phyloP scores from a whole-genome alignment of 192 early-diverging fungal species.

The Podochytrium sp. region DNA sequence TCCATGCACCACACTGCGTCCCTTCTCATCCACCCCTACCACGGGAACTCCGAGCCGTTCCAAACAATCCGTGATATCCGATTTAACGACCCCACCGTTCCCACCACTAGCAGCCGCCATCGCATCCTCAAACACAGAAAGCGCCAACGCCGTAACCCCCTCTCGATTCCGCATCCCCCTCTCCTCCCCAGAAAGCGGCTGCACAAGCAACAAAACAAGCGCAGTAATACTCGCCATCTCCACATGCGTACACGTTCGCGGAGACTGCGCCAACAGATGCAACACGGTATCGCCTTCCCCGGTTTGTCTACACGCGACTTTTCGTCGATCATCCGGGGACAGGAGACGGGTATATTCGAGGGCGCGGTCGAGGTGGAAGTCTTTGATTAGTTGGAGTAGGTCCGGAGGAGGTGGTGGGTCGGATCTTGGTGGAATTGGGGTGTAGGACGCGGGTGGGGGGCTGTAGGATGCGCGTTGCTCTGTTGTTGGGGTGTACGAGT shows the following conservation, averaged over 20 bases:
- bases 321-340: not conserved
- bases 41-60: not conserved
- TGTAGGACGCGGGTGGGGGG: not conserved
- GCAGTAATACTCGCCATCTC: not conserved
- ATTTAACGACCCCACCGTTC: not conserved
- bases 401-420: not conserved
- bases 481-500: too few relatives aligned
- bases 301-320: not conserved
- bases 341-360: not conserved
- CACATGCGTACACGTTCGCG: not conserved
- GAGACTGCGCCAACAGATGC: not conserved
- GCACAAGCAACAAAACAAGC: not conserved
- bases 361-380: not conserved
- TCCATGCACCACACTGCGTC: constrained; percentile 4
- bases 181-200: not conserved
- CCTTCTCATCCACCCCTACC: not conserved
- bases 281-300: not conserved
- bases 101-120: not conserved
- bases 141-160: not conserved
- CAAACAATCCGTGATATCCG: not conserved
- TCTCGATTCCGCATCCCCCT: not conserved
- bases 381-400: not conserved
- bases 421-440: not conserved
- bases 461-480: too few relatives aligned
- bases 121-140: constrained; percentile 8